Base-by-base conservation (phyloP, 1,284 basidiomycete species). In the Ceratobasidium sp. region DNA sequence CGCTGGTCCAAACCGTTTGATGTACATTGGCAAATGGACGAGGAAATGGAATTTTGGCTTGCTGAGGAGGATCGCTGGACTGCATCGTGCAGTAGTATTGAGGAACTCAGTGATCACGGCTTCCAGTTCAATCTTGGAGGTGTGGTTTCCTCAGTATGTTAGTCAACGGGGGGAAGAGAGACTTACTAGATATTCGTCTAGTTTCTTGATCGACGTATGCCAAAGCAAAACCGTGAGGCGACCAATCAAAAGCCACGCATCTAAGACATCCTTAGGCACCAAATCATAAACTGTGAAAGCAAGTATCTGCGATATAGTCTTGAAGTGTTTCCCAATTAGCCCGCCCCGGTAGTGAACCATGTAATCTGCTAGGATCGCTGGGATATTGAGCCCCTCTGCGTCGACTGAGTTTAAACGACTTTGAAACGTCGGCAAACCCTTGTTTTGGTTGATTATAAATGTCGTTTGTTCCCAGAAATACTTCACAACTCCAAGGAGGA, bases 1-100 rank as follows among this genome's bases (percentile, higher is more conserved):
- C 1, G 80, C 71, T 15, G 84, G 84, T 0, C 83, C 84, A 78
- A 84, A 83, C 0, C 80, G 78, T 0, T 65, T 67, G 47, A 85
- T 81, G 66, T 83, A 79, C 0, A 80, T 78, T 0, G 73, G 57
- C 8, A 83, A 47, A 63, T 85, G 84, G 0, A 76, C 22, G 0
- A 85, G 79, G 36, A 83, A 69, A 75, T 85, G 84, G 2, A 84
- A 77, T 74, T 85, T 85, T 27, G 73, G 73, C 75, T 85, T 85
- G 24, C 53, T 60, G 7, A 79, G 19, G 22, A 84, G 82, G 1
- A 78, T 54, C 0, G 72, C 47, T 1, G 82, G 82, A 64, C 31
- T 48, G 14, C 44, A 50, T 15, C 31, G 64, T 19, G 64, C 15
- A 8, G 45, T 15, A 50, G 27, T 27, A 53, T n/a, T 9, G 7